Evolutionary conservation across 345 rosid species (phyloP).

Genomic region (Acer yangbiense): DNA sequence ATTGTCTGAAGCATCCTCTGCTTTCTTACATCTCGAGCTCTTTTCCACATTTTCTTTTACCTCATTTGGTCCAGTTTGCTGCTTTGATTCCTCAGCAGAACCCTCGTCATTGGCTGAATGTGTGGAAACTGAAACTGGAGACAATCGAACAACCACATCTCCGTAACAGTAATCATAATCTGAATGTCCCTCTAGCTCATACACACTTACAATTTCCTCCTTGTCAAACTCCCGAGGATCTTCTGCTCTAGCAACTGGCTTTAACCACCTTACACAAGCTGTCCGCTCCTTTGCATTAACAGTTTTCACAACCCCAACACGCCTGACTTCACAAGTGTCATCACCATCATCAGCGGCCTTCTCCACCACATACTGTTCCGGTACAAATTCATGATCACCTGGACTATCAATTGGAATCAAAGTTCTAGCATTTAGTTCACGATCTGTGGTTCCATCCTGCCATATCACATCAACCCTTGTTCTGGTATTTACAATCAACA

Average conservation of each 20-base stretch:
- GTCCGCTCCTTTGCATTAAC: conserved; percentile 95
- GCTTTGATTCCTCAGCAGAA: conserved; percentile 38
- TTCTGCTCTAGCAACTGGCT: conserved; percentile 70
- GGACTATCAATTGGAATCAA: conserved; percentile 94
- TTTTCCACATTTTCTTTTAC: conserved; percentile 30
- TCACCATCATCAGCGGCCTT: conserved; percentile 76
- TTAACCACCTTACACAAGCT: conserved; percentile 84
- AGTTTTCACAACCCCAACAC: conserved; percentile 83
- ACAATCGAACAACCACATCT: conserved; percentile 82
- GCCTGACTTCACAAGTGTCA: conserved; percentile 60
- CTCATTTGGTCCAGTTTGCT: conserved; percentile 36
- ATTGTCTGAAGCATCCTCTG: conserved; percentile 33
- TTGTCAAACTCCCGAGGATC: conserved; percentile 84
- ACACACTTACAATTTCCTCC: conserved; percentile 90
- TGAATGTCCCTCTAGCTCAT: conserved; percentile 93
- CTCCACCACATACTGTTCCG: conserved; percentile 95
- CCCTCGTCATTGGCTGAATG: conserved; percentile 39
- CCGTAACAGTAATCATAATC: conserved; percentile 98
- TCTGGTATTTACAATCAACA: conserved; percentile 66
- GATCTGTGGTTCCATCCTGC: conserved; percentile 82
- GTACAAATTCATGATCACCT: conserved; percentile 95
- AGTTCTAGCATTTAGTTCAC: conserved; percentile 50
- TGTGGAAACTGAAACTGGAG: conserved; percentile 53
- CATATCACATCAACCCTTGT: conserved; percentile 81
- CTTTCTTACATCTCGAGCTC: conserved; percentile 38